Conservation (phyloP, 2,329 filamentous ascomycete species). For the Xylariaceae sp. region DNA sequence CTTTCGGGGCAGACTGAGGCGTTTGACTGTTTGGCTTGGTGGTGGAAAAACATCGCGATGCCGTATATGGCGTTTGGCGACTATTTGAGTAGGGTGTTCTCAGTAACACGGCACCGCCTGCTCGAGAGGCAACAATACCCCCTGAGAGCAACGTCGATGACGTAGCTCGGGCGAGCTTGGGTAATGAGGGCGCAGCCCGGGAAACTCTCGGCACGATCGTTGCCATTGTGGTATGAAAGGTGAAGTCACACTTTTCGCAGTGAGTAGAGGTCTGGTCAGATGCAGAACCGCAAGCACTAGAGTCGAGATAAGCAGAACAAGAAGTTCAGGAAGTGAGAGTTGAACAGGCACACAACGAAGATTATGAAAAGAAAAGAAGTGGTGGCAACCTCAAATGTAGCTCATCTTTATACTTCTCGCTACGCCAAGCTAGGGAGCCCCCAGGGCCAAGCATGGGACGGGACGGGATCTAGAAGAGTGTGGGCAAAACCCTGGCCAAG, state of each 20-base stretch:
- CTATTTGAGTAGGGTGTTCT: constrained; percentile 6
- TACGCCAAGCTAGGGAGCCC: background rate
- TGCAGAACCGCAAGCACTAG: background rate
- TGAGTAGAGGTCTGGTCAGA: background rate
- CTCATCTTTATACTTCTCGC: constrained; percentile 13
- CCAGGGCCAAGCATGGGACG: background rate
- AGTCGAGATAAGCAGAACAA: background rate
- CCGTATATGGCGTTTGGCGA: constrained; percentile 5
- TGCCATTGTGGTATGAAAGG: constrained; percentile 19
- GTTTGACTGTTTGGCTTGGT: background rate
- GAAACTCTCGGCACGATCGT: constrained; percentile 18
- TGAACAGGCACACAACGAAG: background rate
- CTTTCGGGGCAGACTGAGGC: constrained; percentile 1
- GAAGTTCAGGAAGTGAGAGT: background rate
- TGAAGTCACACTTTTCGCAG: background rate
- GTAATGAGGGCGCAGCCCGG: constrained; percentile 21
- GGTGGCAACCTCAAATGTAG: background rate
- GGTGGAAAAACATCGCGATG: constrained; percentile 4
- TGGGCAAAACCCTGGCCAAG: background rate
- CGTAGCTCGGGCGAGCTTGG: constrained; percentile 19
- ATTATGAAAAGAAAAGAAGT: background rate
- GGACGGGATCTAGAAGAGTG: background rate
- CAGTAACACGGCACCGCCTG: constrained; percentile 3
- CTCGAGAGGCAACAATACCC: constrained; percentile 14
- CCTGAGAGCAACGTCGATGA: constrained; percentile 16